Conservation (phyloP, 495 filamentous ascomycete species). For the Penicilliopsis zonata region DNA sequence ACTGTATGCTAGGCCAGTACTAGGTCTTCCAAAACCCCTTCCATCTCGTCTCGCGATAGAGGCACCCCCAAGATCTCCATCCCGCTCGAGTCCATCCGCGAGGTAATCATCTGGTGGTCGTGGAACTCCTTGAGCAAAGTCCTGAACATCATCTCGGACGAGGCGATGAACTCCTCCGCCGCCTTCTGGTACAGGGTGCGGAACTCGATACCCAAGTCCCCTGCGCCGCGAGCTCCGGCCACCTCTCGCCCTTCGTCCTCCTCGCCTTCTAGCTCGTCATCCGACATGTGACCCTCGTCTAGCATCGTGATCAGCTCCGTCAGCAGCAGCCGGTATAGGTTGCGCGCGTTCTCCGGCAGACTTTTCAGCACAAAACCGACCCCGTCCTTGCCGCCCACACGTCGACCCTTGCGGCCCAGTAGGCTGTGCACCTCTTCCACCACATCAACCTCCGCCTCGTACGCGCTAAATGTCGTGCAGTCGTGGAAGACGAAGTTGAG, state of each 20-base stretch:
- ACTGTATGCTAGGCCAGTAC: slow-evolving; percentile 38
- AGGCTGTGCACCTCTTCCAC: slow-evolving; percentile 81
- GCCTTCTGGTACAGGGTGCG: slow-evolving; percentile 86
- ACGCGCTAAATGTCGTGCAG: slow-evolving; percentile 76
- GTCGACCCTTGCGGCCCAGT: slow-evolving; percentile 69
- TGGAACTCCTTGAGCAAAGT: slow-evolving; percentile 94
- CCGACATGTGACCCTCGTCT: slow-evolving; percentile 33
- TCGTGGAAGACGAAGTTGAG: slow-evolving; percentile 89
- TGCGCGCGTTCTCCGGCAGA: slow-evolving; percentile 83
- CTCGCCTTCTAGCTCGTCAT: slow-evolving; percentile 28
- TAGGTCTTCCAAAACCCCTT: slow-evolving; percentile 78
- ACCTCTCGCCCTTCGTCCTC: neutral
- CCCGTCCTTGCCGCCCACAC: slow-evolving; percentile 81
- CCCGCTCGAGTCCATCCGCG: slow-evolving; percentile 70
- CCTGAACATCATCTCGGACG: slow-evolving; percentile 89
- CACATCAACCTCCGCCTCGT: slow-evolving; percentile 57
- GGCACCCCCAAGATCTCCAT: slow-evolving; percentile 79
- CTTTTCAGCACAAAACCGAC: slow-evolving; percentile 82
- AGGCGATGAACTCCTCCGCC: slow-evolving; percentile 91
- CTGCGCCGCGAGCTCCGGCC: slow-evolving; percentile 10
- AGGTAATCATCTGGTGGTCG: slow-evolving; percentile 93
- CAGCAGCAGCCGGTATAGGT: slow-evolving; percentile 71
- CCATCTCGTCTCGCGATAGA: slow-evolving; percentile 78
- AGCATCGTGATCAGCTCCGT: slow-evolving; percentile 68
- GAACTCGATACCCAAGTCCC: slow-evolving; percentile 67